Base-by-base conservation (phyloP, 768 basidiomycete species). In the Phylloporus rhodoxanthus region DNA sequence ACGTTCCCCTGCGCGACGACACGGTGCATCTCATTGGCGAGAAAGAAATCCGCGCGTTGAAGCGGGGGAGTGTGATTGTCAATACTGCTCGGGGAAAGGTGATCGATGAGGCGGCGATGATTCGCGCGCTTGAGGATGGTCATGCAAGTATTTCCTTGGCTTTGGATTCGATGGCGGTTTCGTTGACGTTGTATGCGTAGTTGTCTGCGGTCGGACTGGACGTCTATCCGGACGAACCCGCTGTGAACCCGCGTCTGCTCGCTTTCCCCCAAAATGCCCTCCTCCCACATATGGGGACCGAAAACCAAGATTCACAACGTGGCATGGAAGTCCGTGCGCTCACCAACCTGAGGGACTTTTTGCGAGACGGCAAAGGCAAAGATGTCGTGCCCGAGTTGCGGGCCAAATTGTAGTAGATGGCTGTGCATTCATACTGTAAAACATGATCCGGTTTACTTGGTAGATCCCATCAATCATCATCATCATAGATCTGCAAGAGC, bases 81-180 rank as follows among this genome's bases (percentile, higher is more conserved):
- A 93, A 93, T 67, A 93, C 91, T 2, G 90, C 91, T 19, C 72
- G 93, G n/a, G 93, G 93, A 10, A 93, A 87, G 61, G 81, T 95
- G 21, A 77, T 96, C 29, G 88, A 95, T 54, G 91, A 95, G 68
- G 81, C 78, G 6, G 93, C 90, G 4, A 73, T 97, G 72, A 87
- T 95, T 53, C 76, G 76, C 25, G 91, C 91, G 20, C 67, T 97
- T 45, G 83, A 91, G 61, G 84, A 85, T 57, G 91, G 91, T 10
- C 90, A 95, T 67, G 91, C 93, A 63, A 62, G 89, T 73, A 10
- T 25, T 25, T 47, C 40, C 13, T 21, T 25, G 6, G 21, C 14
- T 11, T 30, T 26, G 26, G 26, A 8, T 26, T 26, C 26, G 29
- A 13, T 30, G 29, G 29, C 29, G 13, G 29, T 25, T 23, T 47